phyloP scores from a whole-genome alignment of 2,329 filamentous ascomycete genomes.

The Penicillium digitatum region DNA sequence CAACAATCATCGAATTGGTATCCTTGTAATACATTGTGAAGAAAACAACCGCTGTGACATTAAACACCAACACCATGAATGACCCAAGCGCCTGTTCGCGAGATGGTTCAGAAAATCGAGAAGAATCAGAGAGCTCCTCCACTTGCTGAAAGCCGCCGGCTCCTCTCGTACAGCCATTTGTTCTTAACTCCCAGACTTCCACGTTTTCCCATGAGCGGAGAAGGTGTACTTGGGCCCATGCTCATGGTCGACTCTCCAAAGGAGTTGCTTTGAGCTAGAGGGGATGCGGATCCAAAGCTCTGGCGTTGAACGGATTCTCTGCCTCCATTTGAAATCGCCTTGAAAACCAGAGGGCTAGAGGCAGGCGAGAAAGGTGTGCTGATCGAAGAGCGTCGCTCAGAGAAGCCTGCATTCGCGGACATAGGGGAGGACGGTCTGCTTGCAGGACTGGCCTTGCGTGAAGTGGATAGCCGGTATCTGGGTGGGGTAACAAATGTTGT shows the following conservation, averaged over 20 bases:
- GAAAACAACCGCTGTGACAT: slow-evolving; percentile 16
- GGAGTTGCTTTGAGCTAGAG: slow-evolving; percentile 35
- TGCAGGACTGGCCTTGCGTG: slow-evolving; percentile 41
- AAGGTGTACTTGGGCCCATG: slow-evolving; percentile 59
- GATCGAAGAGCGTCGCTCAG: slow-evolving; percentile 32
- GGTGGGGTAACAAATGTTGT: slow-evolving; percentile 80
- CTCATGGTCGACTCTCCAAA: slow-evolving; percentile 41
- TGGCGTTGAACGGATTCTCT: slow-evolving; percentile 48
- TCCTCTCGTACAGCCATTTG: slow-evolving; percentile 92
- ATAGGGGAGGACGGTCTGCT: slow-evolving; percentile 39
- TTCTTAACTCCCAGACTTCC: slow-evolving; percentile 77
- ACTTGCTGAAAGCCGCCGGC: slow-evolving; percentile 43
- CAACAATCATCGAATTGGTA: slow-evolving; percentile 1
- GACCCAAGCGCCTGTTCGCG: slow-evolving; percentile 8
- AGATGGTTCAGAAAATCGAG: slow-evolving; percentile 10
- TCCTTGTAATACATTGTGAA: slow-evolving; percentile 13
- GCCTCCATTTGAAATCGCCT: slow-evolving; percentile 50
- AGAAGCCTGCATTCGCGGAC: slow-evolving; percentile 35
- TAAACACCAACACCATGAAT: slow-evolving; percentile 17
- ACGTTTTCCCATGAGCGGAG: slow-evolving; percentile 61
- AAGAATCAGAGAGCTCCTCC: slow-evolving; percentile 33
- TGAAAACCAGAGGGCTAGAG: slow-evolving; percentile 62
- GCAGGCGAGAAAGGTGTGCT: slow-evolving; percentile 54
- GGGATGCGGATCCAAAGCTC: slow-evolving; percentile 49
- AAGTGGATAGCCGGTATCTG: slow-evolving; percentile 73